Evolutionary conservation across 164 flowering plant species (phyloP).

Genomic region (Macadamia tetraphylla): DNA sequence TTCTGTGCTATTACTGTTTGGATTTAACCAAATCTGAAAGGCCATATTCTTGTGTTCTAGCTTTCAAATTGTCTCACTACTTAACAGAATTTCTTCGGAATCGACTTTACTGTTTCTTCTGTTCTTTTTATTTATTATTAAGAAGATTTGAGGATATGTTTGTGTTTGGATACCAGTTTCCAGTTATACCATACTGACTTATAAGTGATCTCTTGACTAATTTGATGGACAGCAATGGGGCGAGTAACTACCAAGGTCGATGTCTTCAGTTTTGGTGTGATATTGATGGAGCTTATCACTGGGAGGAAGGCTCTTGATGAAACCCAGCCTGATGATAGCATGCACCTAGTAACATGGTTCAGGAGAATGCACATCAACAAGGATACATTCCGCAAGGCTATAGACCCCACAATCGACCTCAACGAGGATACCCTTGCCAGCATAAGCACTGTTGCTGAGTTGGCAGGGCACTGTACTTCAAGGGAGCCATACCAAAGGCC

Average conservation of each 20-base stretch:
- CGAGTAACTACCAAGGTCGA: slow-evolving; percentile 83
- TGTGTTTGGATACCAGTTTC: too few relatives aligned
- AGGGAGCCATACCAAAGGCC: slow-evolving; percentile 89
- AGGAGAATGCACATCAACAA: slow-evolving; percentile 59
- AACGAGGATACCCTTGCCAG: slow-evolving; percentile 60
- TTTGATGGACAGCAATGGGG: slow-evolving; percentile 63
- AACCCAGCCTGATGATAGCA: slow-evolving; percentile 63
- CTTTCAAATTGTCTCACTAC: too few relatives aligned
- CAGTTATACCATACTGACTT: background rate
- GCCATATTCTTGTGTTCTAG: too few relatives aligned
- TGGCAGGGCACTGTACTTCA: slow-evolving; percentile 88
- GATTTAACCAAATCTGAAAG: too few relatives aligned
- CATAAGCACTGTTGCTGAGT: slow-evolving; percentile 62
- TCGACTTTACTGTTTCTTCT: too few relatives aligned
- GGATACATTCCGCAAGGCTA: slow-evolving; percentile 52
- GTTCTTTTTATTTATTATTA: too few relatives aligned
- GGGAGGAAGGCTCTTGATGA: slow-evolving; percentile 87
- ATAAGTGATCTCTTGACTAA: background rate
- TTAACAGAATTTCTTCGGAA: too few relatives aligned
- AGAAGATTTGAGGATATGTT: too few relatives aligned
- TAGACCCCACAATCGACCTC: slow-evolving; percentile 57
- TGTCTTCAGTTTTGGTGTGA: slow-evolving; percentile 94
- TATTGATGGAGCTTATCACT: slow-evolving; percentile 81
- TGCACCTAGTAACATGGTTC: slow-evolving; percentile 89
- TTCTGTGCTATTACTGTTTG: too few relatives aligned